Conservation (phyloP, 2,329 filamentous ascomycete species). For the Fusarium staphyleae region DNA sequence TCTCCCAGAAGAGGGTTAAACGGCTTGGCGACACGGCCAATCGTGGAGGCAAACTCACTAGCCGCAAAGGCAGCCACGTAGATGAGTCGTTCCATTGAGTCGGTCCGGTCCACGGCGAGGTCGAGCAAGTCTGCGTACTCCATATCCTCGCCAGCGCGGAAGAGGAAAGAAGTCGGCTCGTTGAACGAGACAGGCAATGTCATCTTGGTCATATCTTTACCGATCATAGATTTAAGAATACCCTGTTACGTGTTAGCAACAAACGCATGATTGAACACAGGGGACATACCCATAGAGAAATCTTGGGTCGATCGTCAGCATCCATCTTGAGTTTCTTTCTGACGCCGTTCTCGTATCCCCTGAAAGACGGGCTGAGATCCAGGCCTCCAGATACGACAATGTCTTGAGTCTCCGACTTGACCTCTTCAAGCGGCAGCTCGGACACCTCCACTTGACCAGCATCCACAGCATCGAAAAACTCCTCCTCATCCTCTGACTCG, state of each 20-base stretch:
- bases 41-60: slow-evolving; percentile 95
- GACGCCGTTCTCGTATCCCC: slow-evolving; percentile 89
- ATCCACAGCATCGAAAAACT: slow-evolving; percentile 97
- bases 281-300: slow-evolving; percentile 87
- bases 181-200: slow-evolving; percentile 98
- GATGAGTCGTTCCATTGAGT: slow-evolving; percentile 89
- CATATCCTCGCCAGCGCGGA: slow-evolving; percentile 96
- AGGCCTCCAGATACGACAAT: slow-evolving; percentile 52
- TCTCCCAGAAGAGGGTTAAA: slow-evolving; percentile 97
- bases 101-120: slow-evolving; percentile 80
- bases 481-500: slow-evolving; percentile 82
- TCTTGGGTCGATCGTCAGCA: slow-evolving; percentile 89
- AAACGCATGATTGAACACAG: background rate
- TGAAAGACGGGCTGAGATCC: slow-evolving; percentile 80
- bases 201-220: slow-evolving; percentile 99
- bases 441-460: slow-evolving; percentile 87
- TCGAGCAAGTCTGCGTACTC: slow-evolving; percentile 95
- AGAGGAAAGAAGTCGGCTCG: slow-evolving; percentile 93
- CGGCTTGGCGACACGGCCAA: slow-evolving; percentile 94
- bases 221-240: slow-evolving; percentile 99
- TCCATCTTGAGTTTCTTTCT: slow-evolving; percentile 85
- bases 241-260: slow-evolving; percentile 61
- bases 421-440: slow-evolving; percentile 64
- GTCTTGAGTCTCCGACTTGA: slow-evolving; percentile 52
- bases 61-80: slow-evolving; percentile 96